Conservation (phyloP, 2,329 filamentous ascomycete species). For the Hymenoscyphus infarciens region DNA sequence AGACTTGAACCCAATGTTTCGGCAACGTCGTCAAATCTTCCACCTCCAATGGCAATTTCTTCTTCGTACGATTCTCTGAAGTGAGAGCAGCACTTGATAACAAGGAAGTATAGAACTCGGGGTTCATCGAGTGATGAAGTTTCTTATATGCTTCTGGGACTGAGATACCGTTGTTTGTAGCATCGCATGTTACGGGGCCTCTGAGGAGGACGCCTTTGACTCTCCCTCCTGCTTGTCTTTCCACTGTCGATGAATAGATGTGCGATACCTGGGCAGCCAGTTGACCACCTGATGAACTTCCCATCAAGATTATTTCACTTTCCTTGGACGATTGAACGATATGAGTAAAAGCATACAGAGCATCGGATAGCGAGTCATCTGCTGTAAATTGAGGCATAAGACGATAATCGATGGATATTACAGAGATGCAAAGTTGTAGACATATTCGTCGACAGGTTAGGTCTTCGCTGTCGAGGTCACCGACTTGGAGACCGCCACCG, state of each 20-base stretch:
- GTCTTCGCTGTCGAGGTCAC: constrained; percentile 49
- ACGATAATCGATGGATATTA: constrained; percentile 47
- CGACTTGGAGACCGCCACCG: constrained; percentile 46
- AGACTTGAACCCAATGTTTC: constrained; percentile 47
- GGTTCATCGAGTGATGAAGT: constrained; percentile 40
- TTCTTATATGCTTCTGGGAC: constrained; percentile 38
- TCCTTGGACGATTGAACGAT: constrained; percentile 18
- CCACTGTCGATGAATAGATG: constrained; percentile 14
- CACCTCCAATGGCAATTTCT: constrained; percentile 41
- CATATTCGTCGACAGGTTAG: constrained; percentile 44
- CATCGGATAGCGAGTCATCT: constrained; percentile 42
- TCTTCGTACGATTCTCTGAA: constrained; percentile 38
- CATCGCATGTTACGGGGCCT: constrained; percentile 47
- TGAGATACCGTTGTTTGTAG: constrained; percentile 30
- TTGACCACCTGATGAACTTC: constrained; percentile 48
- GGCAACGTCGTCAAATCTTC: constrained; percentile 30
- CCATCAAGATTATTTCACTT: constrained; percentile 36
- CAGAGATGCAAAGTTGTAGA: constrained; percentile 31
- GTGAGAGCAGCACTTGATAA: constrained; percentile 36
- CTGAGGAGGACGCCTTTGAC: constrained; percentile 44
- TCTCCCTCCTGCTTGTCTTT: constrained; percentile 20
- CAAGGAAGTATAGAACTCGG: constrained; percentile 38
- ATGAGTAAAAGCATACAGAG: constrained; percentile 37
- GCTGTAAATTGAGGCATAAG: constrained; percentile 42
- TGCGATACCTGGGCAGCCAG: constrained; percentile 45